A percentile compares a stretch with the other conserved stretches of the same genome.
Conservation (phyloP, 441 rosid species). For the Melastoma candidum region DNA sequence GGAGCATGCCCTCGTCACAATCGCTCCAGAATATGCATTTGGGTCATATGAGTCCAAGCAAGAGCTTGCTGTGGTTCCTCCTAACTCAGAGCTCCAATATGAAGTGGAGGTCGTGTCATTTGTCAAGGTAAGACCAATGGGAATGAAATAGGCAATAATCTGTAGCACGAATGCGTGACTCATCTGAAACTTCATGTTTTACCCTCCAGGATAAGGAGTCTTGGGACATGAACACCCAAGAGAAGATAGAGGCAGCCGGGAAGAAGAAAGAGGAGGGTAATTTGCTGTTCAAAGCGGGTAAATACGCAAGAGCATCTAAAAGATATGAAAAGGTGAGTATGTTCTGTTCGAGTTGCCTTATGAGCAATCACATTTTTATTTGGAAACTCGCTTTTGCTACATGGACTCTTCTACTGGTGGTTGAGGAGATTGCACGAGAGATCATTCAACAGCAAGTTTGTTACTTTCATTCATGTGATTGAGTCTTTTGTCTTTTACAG, state of each 20-base stretch:
- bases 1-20: conserved; percentile 34
- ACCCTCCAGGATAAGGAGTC: conserved; percentile 34
- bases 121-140: conserved; percentile 29
- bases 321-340: conserved; percentile 49
- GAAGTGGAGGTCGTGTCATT: conserved; percentile 56
- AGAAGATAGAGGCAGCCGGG: conserved; percentile 45
- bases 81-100: conserved; percentile 34
- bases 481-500: conserved; percentile 18
- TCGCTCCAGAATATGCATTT: conserved; percentile 51
- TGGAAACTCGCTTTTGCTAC: too few relatives aligned
- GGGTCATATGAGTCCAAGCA: conserved; percentile 32
- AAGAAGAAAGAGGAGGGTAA: conserved; percentile 68
- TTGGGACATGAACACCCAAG: conserved; percentile 46
- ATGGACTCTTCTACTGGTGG: too few relatives aligned
- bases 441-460: too few relatives aligned
- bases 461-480: background rate
- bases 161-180: background rate
- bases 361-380: too few relatives aligned
- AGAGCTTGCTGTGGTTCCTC: conserved; percentile 40
- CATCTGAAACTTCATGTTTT: too few relatives aligned
- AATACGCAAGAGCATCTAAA: conserved; percentile 41
- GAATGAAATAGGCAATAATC: too few relatives aligned
- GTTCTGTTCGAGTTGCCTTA: background rate
- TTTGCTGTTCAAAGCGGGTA: conserved; percentile 40
- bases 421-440: too few relatives aligned